These are phyloP conservation scores for Melastoma malabathricum DNA, from an alignment of 345 rosid species.

Conservation along the genomic window DNA sequence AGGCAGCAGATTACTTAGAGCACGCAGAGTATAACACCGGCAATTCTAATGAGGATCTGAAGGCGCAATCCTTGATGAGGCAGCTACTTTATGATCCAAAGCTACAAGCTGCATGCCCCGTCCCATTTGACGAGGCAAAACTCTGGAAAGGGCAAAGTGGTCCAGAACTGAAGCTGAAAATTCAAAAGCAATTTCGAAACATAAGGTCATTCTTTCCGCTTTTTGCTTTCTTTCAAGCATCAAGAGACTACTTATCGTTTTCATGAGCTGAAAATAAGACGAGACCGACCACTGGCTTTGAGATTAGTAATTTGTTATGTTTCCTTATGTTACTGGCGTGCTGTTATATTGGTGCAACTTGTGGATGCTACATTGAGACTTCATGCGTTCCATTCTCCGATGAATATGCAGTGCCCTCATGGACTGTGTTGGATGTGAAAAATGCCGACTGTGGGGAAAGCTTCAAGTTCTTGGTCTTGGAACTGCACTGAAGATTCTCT, in stretches of 20 bases:
- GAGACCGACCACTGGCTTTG: no score
- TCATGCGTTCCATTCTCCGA: background rate
- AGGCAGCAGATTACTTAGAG: constrained; percentile 73
- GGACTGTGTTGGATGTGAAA: constrained; percentile 98
- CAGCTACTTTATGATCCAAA: constrained; percentile 61
- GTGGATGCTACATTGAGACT: no score
- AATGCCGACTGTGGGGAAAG: constrained; percentile 96
- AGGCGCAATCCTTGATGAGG: constrained; percentile 64
- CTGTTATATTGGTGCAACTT: no score
- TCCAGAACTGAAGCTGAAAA: constrained; percentile 74
- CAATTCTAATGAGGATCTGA: constrained; percentile 66
- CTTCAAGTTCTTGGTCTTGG: constrained; percentile 97
- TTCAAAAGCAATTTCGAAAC: constrained; percentile 80
- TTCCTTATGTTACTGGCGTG: background rate
- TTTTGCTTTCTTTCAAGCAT: constrained; percentile 2
- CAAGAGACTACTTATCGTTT: background rate
- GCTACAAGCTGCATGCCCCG: constrained; percentile 83
- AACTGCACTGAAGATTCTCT: constrained; percentile 81
- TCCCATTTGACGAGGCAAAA: constrained; percentile 95
- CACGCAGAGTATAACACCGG: constrained; percentile 85
- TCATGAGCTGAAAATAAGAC: no score
- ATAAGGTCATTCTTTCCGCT: constrained; percentile 42
- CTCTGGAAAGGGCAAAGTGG: constrained; percentile 93
- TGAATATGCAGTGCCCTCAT: constrained; percentile 62
- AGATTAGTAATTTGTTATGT: background rate